Evolutionary conservation across 2,329 filamentous ascomycete species (phyloP).

Genomic region (Chrysoporthe puriensis): DNA sequence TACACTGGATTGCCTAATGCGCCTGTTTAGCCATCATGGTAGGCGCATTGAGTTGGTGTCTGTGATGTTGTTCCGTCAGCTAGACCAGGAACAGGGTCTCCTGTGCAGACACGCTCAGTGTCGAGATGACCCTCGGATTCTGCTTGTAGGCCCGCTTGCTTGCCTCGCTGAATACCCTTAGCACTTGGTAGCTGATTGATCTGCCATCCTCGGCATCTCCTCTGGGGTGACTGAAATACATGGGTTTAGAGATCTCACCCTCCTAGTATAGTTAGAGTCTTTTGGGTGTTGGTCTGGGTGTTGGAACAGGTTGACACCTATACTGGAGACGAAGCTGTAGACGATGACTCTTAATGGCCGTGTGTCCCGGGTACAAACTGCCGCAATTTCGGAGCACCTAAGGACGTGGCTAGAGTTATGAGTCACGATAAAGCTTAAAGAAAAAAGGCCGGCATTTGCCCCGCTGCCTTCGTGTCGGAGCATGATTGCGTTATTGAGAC

Average conservation of each 20-base stretch:
- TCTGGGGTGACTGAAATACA: constrained; percentile 27
- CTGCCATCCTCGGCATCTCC: constrained; percentile 27
- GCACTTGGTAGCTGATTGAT: constrained; percentile 11
- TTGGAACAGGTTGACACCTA: constrained; percentile 19
- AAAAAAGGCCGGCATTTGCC: constrained; percentile 5
- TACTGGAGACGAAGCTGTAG: constrained; percentile 20
- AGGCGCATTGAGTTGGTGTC: constrained; percentile 37
- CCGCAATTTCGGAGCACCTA: background rate
- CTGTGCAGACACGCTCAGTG: constrained; percentile 29
- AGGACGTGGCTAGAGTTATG: constrained; percentile 9
- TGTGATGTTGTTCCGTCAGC: constrained; percentile 16
- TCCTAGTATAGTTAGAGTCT: constrained; percentile 24
- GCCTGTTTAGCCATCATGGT: constrained; percentile 38
- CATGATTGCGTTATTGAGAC: constrained; percentile 4
- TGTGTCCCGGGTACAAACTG: background rate
- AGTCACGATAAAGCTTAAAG: constrained; percentile 7
- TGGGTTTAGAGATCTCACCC: constrained; percentile 29
- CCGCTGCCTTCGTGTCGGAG: constrained; percentile 14
- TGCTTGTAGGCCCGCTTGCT: constrained; percentile 16
- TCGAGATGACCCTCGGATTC: constrained; percentile 24
- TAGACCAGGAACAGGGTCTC: background rate
- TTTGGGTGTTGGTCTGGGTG: constrained; percentile 20
- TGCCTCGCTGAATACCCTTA: constrained; percentile 29
- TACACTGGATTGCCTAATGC: constrained; percentile 30
- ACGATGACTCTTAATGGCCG: constrained; percentile 19